phyloP scores from a whole-genome alignment of 2,329 filamentous ascomycete species.

The Penicillium griseofulvum region DNA sequence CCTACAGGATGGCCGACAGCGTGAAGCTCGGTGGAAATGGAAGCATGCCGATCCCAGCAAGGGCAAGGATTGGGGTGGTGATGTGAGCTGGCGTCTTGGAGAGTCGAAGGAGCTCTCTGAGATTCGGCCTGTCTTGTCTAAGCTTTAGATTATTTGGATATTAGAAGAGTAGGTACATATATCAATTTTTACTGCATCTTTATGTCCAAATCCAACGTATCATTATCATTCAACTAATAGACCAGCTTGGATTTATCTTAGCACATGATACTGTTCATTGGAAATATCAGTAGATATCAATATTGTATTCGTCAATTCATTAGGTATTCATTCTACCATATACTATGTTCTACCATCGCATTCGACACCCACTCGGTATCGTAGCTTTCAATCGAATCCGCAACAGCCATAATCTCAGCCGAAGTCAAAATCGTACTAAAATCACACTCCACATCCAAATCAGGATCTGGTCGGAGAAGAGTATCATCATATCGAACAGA shows the following conservation, averaged over 20 bases:
- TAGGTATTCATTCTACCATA: conserved; percentile 32
- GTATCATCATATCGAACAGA: conserved; percentile 14
- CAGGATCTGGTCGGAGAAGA: conserved; percentile 10
- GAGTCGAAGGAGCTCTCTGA: conserved; percentile 29
- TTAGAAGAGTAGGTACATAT: background rate
- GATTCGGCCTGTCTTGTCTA: conserved; percentile 20
- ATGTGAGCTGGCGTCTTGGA: conserved; percentile 51
- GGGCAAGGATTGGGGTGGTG: conserved; percentile 42
- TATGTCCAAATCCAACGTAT: background rate
- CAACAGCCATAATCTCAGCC: conserved; percentile 49
- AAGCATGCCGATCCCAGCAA: conserved; percentile 36
- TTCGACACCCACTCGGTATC: conserved; percentile 51
- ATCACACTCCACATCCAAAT: conserved; percentile 11
- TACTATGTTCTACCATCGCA: conserved; percentile 46
- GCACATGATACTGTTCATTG: background rate
- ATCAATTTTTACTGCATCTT: background rate
- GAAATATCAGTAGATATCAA: background rate
- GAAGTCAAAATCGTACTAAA: conserved; percentile 36
- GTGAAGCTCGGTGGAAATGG: conserved; percentile 53
- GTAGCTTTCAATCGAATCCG: conserved; percentile 47
- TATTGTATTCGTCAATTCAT: background rate
- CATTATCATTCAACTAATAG: background rate
- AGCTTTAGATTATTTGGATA: conserved; percentile 17
- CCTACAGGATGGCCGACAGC: conserved; percentile 45
- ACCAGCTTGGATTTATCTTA: background rate